Conservation (phyloP, 257 asterid genomes). For the Primulina tabacum region DNA sequence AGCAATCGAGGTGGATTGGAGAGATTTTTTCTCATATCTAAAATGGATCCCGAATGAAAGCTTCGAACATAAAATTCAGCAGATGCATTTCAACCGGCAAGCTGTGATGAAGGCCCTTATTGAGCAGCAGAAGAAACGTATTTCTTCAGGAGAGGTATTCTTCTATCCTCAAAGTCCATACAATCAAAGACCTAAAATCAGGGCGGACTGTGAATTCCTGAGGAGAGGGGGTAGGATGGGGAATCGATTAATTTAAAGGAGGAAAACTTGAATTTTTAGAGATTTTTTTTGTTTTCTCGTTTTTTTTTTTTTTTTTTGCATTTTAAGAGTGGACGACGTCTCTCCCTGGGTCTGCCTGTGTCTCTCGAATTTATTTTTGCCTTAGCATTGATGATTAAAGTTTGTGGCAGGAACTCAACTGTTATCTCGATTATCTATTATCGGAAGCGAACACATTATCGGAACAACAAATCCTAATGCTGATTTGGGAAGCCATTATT, state of each 20-base stretch:
- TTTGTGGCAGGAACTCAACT: conserved; percentile 38
- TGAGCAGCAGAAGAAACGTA: conserved; percentile 38
- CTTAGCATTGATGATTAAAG: background rate
- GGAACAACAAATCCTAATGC: conserved; percentile 52
- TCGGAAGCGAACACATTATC: conserved; percentile 49
- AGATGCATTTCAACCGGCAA: conserved; percentile 36
- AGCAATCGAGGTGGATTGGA: conserved; percentile 76
- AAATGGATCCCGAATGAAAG: conserved; percentile 61
- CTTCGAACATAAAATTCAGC: conserved; percentile 44
- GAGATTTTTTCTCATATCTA: conserved; percentile 66
- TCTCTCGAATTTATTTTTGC: background rate
- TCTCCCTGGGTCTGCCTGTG: background rate
- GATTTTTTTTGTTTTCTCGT: no score
- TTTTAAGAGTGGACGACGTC: background rate
- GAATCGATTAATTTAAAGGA: no score
- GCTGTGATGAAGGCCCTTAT: conserved; percentile 52
- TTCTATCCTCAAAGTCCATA: background rate
- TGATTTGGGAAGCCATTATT: conserved; percentile 65
- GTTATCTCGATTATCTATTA: conserved; percentile 51
- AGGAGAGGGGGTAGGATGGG: no score
- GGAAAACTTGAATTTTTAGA: no score
- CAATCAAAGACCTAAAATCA: background rate
- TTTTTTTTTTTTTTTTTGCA: no score
- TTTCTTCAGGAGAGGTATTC: conserved; percentile 50
- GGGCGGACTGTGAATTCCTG: background rate